phyloP scores from a whole-genome alignment of 768 basidiomycete genomes.

The Tulasnella sp. region DNA sequence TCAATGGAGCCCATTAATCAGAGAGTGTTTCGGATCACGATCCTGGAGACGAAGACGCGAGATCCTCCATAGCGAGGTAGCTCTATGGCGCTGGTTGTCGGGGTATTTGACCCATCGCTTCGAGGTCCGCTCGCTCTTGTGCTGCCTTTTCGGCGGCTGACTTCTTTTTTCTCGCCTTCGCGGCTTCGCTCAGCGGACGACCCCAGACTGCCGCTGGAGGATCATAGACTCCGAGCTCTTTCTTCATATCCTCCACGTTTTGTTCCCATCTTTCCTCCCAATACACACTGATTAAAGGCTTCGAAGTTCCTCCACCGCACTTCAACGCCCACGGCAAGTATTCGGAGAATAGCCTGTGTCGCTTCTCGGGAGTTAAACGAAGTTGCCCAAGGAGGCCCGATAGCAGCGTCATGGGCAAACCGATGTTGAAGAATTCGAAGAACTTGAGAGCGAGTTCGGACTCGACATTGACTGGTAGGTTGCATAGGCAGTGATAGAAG shows the following conservation, averaged over 20 bases:
- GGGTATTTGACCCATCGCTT: neutral
- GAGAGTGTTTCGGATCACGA: too few relatives aligned
- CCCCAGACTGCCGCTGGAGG: conserved; percentile 73
- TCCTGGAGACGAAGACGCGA: too few relatives aligned
- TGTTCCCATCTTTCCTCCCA: conserved; percentile 96
- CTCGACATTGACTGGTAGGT: conserved; percentile 82
- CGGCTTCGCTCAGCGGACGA: conserved; percentile 60
- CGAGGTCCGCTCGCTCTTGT: neutral
- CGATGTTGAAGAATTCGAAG: conserved; percentile 90
- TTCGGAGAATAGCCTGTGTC: conserved; percentile 62
- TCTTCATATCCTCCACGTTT: conserved; percentile 74
- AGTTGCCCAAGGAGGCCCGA: conserved; percentile 77
- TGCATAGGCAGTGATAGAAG: conserved; percentile 89
- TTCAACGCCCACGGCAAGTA: conserved; percentile 91
- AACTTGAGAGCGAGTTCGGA: conserved; percentile 92
- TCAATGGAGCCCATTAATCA: too few relatives aligned
- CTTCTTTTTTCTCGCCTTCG: conserved; percentile 44
- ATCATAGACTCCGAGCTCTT: conserved; percentile 79
- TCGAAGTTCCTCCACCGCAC: conserved; percentile 64
- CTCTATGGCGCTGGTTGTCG: neutral
- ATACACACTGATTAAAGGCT: conserved; percentile 81
- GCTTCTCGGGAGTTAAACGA: conserved; percentile 54
- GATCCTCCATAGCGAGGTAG: too few relatives aligned
- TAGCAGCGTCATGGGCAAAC: conserved; percentile 80
- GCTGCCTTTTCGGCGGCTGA: conserved; percentile 29